Conservation (phyloP, 768 basidiomycete genomes). For the Mycena galopus region DNA sequence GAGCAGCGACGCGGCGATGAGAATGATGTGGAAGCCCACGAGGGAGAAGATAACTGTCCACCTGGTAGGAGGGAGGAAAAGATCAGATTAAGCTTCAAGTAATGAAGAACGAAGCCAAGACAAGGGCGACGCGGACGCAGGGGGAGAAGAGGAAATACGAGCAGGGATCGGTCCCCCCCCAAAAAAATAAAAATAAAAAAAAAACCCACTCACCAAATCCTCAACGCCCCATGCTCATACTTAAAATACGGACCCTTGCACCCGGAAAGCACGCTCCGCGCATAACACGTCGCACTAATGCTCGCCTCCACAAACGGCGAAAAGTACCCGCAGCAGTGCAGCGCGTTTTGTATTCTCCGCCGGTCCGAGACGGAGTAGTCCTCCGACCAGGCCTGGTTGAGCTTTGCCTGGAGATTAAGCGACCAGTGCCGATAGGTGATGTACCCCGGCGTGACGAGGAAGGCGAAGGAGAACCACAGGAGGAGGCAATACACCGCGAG, state of each 20-base stretch:
- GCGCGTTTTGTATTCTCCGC: conserved; percentile 77
- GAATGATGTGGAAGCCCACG: conserved; percentile 73
- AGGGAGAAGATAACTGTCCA: conserved; percentile 73
- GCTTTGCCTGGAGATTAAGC: conserved; percentile 49
- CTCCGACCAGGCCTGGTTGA: conserved; percentile 76
- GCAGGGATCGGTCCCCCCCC: no score
- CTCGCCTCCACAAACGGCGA: conserved; percentile 86
- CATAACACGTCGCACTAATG: conserved; percentile 78
- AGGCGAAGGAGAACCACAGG: conserved; percentile 80
- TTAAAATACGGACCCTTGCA: conserved; percentile 76
- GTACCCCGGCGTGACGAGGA: conserved; percentile 84
- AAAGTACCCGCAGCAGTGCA: conserved; percentile 84
- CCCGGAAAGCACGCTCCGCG: conserved; percentile 76
- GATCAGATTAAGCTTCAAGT: no score
- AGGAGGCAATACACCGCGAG: conserved; percentile 83
- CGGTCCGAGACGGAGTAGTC: conserved; percentile 69
- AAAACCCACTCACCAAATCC: no score
- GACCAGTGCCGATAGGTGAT: conserved; percentile 69
- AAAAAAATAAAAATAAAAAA: no score
- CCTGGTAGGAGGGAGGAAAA: no score
- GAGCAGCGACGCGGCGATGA: conserved; percentile 74
- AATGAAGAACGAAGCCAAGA: no score
- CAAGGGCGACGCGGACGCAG: no score
- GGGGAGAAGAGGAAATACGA: no score
- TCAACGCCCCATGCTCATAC: no score